Conservation (phyloP, 495 filamentous ascomycete species). For the Aspergillus indologenus region DNA sequence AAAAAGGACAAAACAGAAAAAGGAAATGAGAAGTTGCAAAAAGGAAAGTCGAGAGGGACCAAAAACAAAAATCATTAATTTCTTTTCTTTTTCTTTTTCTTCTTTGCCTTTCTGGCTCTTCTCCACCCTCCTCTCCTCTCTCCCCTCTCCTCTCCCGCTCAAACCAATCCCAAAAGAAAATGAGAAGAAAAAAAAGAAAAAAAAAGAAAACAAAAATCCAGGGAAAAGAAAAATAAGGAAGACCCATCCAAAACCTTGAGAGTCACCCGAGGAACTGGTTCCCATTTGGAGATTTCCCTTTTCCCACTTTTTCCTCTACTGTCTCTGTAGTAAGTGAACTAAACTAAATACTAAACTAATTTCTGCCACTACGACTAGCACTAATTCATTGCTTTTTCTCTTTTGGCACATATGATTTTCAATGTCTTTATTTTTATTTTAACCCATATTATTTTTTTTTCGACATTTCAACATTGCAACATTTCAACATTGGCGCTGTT, state of each 20-base stretch:
- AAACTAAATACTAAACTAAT: neutral
- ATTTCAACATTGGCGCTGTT: conserved; percentile 26
- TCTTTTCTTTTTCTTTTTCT: too few relatives aligned
- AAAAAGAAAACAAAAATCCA: conserved; percentile 11
- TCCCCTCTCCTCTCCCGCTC: too few relatives aligned
- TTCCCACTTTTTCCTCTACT: neutral
- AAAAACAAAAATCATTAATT: too few relatives aligned
- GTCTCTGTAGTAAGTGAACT: neutral
- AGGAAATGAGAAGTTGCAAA: conserved; percentile 5
- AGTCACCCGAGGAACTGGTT: conserved; percentile 43
- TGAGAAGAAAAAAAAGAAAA: conserved; percentile 17
- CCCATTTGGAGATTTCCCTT: conserved; percentile 29
- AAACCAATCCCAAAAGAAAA: too few relatives aligned
- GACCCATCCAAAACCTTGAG: conserved; percentile 25
- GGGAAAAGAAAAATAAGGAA: conserved; percentile 18
- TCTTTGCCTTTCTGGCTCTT: neutral
- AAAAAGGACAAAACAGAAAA: conserved; percentile 11
- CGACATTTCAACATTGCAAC: too few relatives aligned
- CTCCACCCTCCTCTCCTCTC: too few relatives aligned
- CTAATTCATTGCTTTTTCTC: conserved; percentile 16
- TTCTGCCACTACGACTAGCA: conserved; percentile 22
- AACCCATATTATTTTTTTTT: conserved; percentile 11
- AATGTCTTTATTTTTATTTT: conserved; percentile 10
- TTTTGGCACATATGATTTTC: conserved; percentile 12
- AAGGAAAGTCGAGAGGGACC: conserved; percentile 15